Conservation (phyloP, 352 stramenopile genomes). For the Phytopythium sindhum region DNA sequence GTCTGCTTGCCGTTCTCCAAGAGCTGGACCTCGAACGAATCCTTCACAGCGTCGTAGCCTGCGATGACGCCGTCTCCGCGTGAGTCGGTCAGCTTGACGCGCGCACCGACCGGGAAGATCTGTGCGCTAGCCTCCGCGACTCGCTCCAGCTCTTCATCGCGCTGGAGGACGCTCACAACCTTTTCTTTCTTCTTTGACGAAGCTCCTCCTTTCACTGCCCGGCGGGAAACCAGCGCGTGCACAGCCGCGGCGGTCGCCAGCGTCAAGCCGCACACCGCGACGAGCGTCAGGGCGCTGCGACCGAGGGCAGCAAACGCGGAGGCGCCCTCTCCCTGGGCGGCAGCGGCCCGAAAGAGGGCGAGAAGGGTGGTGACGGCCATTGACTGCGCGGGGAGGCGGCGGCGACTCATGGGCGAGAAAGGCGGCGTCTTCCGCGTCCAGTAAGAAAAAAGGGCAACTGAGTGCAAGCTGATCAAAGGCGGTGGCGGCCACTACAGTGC, state of each 20-base stretch:
- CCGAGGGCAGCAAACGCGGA: too few relatives aligned
- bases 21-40: conserved; percentile 36
- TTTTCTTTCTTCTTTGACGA: conserved; percentile 1
- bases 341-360: not conserved
- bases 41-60: conserved; percentile 16
- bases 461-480: not conserved
- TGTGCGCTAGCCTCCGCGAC: conserved; percentile 17
- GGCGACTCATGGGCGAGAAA: not conserved
- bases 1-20: conserved; percentile 1
- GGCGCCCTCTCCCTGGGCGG: not conserved
- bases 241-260: conserved; percentile 17
- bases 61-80: conserved; percentile 15
- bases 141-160: conserved; percentile 24
- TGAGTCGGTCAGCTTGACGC: conserved; percentile 15
- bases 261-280: conserved; percentile 8
- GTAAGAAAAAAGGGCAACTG: conserved; percentile 1
- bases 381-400: not conserved
- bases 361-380: not conserved
- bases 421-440: not conserved
- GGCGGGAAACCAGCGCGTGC: conserved; percentile 6
- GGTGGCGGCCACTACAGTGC: too few relatives aligned
- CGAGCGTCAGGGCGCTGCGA: not conserved
- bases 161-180: conserved; percentile 25
- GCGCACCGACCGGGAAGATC: conserved; percentile 18
- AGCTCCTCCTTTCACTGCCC: not conserved